Conservation (phyloP, 139 green algal species). For the Tetraselmis chui region DNA sequence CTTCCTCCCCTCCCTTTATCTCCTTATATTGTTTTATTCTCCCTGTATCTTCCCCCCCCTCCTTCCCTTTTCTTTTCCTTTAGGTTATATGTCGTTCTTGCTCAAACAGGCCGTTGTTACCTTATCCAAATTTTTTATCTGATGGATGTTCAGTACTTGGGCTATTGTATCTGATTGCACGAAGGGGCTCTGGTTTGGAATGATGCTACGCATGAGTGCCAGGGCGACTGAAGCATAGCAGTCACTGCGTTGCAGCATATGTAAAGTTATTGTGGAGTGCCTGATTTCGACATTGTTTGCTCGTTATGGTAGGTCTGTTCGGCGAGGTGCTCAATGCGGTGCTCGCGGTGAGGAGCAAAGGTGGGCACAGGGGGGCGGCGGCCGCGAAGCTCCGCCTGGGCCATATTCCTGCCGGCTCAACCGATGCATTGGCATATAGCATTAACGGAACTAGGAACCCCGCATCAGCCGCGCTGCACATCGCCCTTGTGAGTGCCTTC, state of each 20-base stretch:
- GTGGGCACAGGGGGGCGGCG: background rate
- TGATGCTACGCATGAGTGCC: too few species aligned
- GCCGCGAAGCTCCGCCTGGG: conserved; percentile 6
- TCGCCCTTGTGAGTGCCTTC: conserved; percentile 15
- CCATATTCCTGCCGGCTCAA: conserved; percentile 17
- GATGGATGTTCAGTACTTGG: too few species aligned
- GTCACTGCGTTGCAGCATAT: too few species aligned
- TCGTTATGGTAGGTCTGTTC: conserved; percentile 26
- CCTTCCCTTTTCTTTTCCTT: background rate
- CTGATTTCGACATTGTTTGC: too few species aligned
- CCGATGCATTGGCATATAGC: conserved; percentile 14
- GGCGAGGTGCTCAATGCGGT: conserved; percentile 30
- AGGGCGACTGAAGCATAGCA: too few species aligned
- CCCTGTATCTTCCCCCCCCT: background rate
- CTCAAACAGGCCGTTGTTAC: too few species aligned
- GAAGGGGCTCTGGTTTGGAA: too few species aligned
- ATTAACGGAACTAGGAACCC: conserved; percentile 14
- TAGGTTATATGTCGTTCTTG: too few species aligned
- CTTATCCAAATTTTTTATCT: too few species aligned
- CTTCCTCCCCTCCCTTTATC: background rate
- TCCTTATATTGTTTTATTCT: background rate
- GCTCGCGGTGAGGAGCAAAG: background rate
- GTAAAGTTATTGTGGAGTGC: too few species aligned
- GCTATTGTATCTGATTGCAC: too few species aligned
- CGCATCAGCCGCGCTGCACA: conserved; percentile 22